Conservation (phyloP, 345 rosid species). For the Jatropha curcas region DNA sequence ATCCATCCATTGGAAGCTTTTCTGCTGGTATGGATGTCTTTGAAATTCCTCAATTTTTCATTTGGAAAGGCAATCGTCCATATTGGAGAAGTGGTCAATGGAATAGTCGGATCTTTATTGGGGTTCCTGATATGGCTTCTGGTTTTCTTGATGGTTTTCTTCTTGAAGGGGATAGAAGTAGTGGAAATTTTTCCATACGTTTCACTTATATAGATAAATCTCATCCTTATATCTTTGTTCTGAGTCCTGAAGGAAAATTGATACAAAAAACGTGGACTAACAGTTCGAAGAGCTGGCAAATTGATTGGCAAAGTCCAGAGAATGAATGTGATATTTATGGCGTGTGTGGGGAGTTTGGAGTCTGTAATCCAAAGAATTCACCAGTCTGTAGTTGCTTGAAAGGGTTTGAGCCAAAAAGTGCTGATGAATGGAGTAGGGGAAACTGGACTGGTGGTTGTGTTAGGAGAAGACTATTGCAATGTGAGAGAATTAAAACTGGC, state of each 20-base stretch:
- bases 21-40: constrained; percentile 34
- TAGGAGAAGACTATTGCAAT: constrained; percentile 22
- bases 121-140: constrained; percentile 32
- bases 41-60: constrained; percentile 33
- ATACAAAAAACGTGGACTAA: background rate
- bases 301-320: background rate
- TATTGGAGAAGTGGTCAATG: constrained; percentile 68
- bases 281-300: background rate
- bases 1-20: constrained; percentile 55
- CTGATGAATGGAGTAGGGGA: constrained; percentile 29
- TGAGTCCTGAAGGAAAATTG: constrained; percentile 41
- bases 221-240: background rate
- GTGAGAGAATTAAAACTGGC: constrained; percentile 12
- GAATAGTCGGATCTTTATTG: constrained; percentile 50
- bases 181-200: constrained; percentile 18
- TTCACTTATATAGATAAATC: constrained; percentile 8
- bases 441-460: constrained; percentile 36
- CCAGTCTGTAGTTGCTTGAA: constrained; percentile 32
- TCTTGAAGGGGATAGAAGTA: constrained; percentile 26
- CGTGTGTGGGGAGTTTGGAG: constrained; percentile 29
- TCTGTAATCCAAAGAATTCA: constrained; percentile 8
- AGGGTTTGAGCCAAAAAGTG: constrained; percentile 16
- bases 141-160: constrained; percentile 33
- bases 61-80: constrained; percentile 44
- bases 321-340: constrained; percentile 29